These are phyloP conservation scores for Penicillium freii DNA, from an alignment of 2,329 filamentous ascomycete species.

Conservation along the genomic window DNA sequence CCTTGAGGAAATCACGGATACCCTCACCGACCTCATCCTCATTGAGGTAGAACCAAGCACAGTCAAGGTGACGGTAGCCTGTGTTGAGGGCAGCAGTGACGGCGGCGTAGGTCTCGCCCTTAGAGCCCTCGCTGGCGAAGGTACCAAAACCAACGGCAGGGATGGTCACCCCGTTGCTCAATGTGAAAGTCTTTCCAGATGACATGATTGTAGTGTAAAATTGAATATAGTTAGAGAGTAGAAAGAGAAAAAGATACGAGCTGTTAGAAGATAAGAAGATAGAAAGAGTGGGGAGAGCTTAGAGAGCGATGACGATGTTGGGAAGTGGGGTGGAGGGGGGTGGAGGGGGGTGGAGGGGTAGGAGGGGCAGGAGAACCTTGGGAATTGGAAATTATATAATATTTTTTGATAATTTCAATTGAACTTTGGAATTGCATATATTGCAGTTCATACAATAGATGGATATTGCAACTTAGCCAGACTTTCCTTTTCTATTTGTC, in stretches of 20 bases:
- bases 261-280: slow-evolving; percentile 6
- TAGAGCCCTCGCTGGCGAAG: slow-evolving; percentile 63
- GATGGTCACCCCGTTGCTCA: slow-evolving; percentile 60
- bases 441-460: neutral
- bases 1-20: slow-evolving; percentile 55
- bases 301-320: slow-evolving; percentile 22
- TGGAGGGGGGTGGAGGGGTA: slow-evolving; percentile 4
- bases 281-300: slow-evolving; percentile 14
- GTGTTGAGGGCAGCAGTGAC: slow-evolving; percentile 50
- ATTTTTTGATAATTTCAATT: neutral
- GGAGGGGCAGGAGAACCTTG: slow-evolving; percentile 2
- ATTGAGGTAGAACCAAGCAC: slow-evolving; percentile 56
- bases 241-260: slow-evolving; percentile 1
- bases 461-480: neutral
- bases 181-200: slow-evolving; percentile 50
- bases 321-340: slow-evolving; percentile 13
- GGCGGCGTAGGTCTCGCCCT: slow-evolving; percentile 58
- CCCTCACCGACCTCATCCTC: slow-evolving; percentile 55
- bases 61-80: slow-evolving; percentile 57
- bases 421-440: neutral
- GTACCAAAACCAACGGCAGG: slow-evolving; percentile 65
- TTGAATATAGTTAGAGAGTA: slow-evolving; percentile 18
- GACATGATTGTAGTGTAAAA: slow-evolving; percentile 48
- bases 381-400: slow-evolving; percentile 3
- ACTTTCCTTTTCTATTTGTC: slow-evolving; percentile 1